These are phyloP conservation scores for Spirogloea muscicola DNA, from an alignment of 139 green algal species.

Conservation along the genomic window DNA sequence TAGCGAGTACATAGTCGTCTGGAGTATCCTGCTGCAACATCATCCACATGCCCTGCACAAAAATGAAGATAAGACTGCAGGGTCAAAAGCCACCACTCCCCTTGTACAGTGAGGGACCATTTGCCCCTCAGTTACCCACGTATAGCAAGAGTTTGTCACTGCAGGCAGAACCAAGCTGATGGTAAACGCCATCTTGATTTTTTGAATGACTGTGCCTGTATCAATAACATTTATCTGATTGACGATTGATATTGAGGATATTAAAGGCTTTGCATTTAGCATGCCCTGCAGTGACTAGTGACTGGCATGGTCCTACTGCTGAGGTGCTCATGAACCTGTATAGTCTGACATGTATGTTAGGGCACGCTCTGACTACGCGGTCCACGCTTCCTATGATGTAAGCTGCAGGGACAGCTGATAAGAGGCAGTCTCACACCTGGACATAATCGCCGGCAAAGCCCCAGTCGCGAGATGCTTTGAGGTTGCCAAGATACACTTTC, in stretches of 20 bases:
- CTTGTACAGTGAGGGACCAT: not conserved
- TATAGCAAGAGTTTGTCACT: not conserved
- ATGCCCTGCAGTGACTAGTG: too few relatives aligned
- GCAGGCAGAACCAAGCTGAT: not conserved
- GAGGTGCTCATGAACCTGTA: too few relatives aligned
- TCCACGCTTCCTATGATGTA: too few relatives aligned
- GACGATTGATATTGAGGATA: too few relatives aligned
- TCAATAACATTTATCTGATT: not conserved
- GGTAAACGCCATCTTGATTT: not conserved
- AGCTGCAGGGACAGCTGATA: too few relatives aligned
- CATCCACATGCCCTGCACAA: constrained; percentile 60
- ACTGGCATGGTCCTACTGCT: too few relatives aligned
- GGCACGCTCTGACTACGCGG: too few relatives aligned
- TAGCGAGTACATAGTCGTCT: constrained; percentile 71
- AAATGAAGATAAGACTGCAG: not conserved
- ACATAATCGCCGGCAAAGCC: constrained; percentile 76
- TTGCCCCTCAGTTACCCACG: not conserved
- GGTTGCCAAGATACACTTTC: constrained; percentile 68
- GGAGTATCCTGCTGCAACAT: constrained; percentile 72
- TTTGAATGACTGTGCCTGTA: not conserved
- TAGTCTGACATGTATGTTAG: too few relatives aligned
- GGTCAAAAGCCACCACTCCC: not conserved
- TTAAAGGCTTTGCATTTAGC: too few relatives aligned
- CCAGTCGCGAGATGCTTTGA: constrained; percentile 77
- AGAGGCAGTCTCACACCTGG: too few relatives aligned